Base-by-base conservation (phyloP, 2,329 filamentous ascomycete genomes). In the Beauveria australis region DNA sequence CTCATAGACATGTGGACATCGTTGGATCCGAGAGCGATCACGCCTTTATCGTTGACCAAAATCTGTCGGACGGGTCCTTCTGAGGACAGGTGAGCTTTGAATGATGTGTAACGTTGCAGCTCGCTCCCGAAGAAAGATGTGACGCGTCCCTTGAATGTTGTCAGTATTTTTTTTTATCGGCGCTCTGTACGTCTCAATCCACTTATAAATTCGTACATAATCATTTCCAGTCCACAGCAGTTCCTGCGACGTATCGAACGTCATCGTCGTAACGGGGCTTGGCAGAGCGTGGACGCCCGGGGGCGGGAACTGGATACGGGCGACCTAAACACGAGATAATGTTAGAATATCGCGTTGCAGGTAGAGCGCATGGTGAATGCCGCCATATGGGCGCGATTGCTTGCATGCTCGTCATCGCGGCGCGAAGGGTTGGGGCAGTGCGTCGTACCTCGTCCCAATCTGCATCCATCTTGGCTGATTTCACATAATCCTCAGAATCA, bases 191-290 rank as follows among this genome's bases (percentile, higher is more conserved):
- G 54, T 14, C 33, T 43, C 9, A 43, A 9, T 5, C 37, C 37
- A 16, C 43, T 14, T 12, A 28, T 43, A 2, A 24, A 66, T 63
- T 68, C 84, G 78, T 79, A 94, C 91, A 80, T 87, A 91, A 77
- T 94, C 90, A 73, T 94, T 96, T 52, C 92, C 95, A 3, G 87
- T 86, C 94, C 95, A 99, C 58, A 99, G 76, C 41, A 99, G 81
- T 73, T 99, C 94, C 73, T 96, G 89, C 44, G 82, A 81, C 61
- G 88, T 89, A 73, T 99, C 94, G 74, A 99, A 99, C 53, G 89
- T 88, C 73, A 97, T 83, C 3, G 91, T 88, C 49, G 89, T 88
- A 66, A 91, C 85, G 61, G 85, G 85, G 24, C 89, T 89, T 48
- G 87, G 82, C 69, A 89, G 78, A 66, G 82, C 82, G 77, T 89